Base-by-base conservation (phyloP, 2,329 filamentous ascomycete genomes). In the Cercospora sp. region DNA sequence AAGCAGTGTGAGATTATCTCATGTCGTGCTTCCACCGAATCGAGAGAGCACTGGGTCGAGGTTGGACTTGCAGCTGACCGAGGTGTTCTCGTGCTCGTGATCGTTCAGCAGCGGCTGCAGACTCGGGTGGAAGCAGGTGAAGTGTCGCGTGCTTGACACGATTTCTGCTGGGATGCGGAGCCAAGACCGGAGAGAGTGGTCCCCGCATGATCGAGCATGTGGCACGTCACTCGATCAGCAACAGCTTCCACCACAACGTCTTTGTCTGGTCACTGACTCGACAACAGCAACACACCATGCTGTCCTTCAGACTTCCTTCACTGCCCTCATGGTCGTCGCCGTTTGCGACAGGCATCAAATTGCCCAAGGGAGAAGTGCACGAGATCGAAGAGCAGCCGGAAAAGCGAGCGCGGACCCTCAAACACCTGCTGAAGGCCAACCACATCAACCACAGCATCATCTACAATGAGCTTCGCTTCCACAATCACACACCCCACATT, bases 391-490 rank as follows among this genome's bases (percentile, higher is more conserved):
- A 90, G 5, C 85, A 89, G 59, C 86, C 89, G 8, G 93, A 96
- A 77, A 94, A 92, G 79, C 85, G 91, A 66, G 89, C 91, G 18
- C 86, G 94, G 69, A 92, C 92, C 20, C 84, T 99, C 69, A 97
- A 97, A 82, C 93, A 98, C 80, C 84, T 99, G 13, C 80, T 99
- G 69, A 92, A 91, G 79, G 90, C 94, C 63, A 98, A 98, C 78
- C 95, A 99, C 81, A 90, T 90, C 73, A 97, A 95, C 78, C 88
- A 97, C 80, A 88, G 93, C 33, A 89, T 98, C 72, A 81, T 97
- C 64, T 95, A 91, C 79, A 88, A 94, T 78, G 79, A 91, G 63
- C 82, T 91, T 4, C 83, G 86, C 69, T 95, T 89, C 75, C 88
- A 95, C 81, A 98, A 98, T 76, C 91, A 97, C 80, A 84, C 90